Base-by-base conservation (phyloP, 2,329 filamentous ascomycete genomes). In the Juglanconis juglandina region DNA sequence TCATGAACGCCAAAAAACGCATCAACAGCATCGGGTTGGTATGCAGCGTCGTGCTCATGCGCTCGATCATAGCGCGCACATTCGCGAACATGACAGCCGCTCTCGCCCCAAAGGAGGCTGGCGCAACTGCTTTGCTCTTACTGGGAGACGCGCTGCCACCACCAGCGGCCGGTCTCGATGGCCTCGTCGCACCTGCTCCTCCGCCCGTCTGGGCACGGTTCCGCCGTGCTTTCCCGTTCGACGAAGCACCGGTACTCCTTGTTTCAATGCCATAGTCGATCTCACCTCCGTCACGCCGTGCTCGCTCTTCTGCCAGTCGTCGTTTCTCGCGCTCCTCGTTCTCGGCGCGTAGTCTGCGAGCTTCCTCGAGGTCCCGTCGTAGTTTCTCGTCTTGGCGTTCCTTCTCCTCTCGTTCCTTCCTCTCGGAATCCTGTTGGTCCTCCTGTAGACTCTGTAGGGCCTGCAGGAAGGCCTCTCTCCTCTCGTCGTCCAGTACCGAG, bases 401-500 rank as follows among this genome's bases (percentile, higher is more conserved):
- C 59, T 76, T 76, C 68, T 80, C 87, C 76, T 81, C 89, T 67
- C 67, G 86, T 71, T 81, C 91, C 76, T 70, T 82, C 62, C 85
- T 79, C 66, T 88, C 87, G n/a, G 87, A 85, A 62, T 88, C 86
- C 59, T 88, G 83, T 69, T 90, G 91, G 70, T 96, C 93, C 66
- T 96, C 92, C 67, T 90, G 89, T 35, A 98, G 79, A 56, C 86
- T 88, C 71, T 96, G 87, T 14, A 98, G 80, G 4, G 93, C 94
- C 67, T 94, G 89, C 14, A 96, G 77, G 72, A 98, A 97, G 0
- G 91, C 88, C 68, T 98, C 92, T 64, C 91, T 87, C 49, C 91
- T 86, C 76, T 98, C 95, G 56, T 97, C 94, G 72, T 98, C 94
- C 1, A 99, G 82, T 33, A 96, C 86, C 51, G 94, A 87, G 72